A percentile compares a stretch with the other conserved stretches of the same genome.
Evolutionary conservation across 805 yeast genomes (phyloP).

Genomic region (Cyberlindnera japonica): DNA sequence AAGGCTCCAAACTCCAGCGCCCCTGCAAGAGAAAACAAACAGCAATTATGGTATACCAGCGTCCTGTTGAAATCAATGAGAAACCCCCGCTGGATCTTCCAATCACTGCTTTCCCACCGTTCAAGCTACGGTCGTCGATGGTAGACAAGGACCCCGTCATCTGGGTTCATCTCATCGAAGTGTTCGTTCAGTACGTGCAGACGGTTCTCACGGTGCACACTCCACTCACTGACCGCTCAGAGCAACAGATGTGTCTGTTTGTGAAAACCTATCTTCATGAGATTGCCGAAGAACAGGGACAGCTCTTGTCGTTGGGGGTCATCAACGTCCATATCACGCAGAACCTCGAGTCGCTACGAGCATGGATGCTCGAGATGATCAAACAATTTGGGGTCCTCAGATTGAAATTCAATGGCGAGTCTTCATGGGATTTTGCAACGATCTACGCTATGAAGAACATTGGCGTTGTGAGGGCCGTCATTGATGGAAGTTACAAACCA

Average conservation of each 20-base stretch:
- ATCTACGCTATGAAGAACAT: slow-evolving; percentile 47
- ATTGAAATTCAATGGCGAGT: slow-evolving; percentile 54
- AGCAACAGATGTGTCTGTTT: slow-evolving; percentile 55
- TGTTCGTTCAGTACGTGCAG: slow-evolving; percentile 53
- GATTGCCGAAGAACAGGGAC: slow-evolving; percentile 55
- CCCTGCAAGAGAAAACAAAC: background rate
- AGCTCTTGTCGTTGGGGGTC: slow-evolving; percentile 65
- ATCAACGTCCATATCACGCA: slow-evolving; percentile 63
- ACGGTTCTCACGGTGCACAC: slow-evolving; percentile 31
- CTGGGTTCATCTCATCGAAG: slow-evolving; percentile 70
- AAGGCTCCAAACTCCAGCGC: background rate
- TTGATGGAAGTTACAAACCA: slow-evolving; percentile 45
- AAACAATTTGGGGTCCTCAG: slow-evolving; percentile 51
- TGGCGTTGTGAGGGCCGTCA: slow-evolving; percentile 44
- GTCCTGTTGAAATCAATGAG: slow-evolving; percentile 9
- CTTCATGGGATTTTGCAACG: slow-evolving; percentile 61
- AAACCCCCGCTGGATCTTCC: slow-evolving; percentile 39
- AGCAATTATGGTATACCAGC: background rate
- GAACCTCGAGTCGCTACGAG: slow-evolving; percentile 46
- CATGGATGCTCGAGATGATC: slow-evolving; percentile 43
- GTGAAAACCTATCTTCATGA: slow-evolving; percentile 57
- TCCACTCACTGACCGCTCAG: slow-evolving; percentile 47
- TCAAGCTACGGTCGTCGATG: slow-evolving; percentile 67
- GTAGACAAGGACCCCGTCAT: slow-evolving; percentile 82
- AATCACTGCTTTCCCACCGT: slow-evolving; percentile 71